Evolutionary conservation across 495 filamentous ascomycete genomes (phyloP), one percentile per base, ranked within the genome.

Genomic region (Aspergillus saccharolyticus): DNA sequence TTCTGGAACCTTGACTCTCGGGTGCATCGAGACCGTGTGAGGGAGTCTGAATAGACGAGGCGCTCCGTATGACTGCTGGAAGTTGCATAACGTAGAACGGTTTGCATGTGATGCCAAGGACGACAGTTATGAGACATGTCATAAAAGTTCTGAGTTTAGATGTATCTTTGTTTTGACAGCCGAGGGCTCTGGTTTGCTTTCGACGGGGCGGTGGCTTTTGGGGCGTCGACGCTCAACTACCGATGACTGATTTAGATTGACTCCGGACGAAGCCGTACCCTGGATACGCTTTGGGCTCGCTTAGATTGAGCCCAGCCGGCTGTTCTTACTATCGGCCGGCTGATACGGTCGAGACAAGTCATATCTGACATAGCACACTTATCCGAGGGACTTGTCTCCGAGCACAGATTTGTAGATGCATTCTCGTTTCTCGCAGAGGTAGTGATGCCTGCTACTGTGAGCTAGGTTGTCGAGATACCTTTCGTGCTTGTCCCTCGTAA

Each of bases 1-100:
- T 53, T 53, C 21, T 53, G 42, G 30, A 53, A 53, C 18, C 51
- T 53, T 5, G 30, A 42, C 18, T 22, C 33, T n/a, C 33, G 20
- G 16, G 18, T 53, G 28, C 50, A 53, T 42, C 10, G 19, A 15
- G 30, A 53, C 30, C 50, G 50, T 20, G 50, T 42, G 22, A n/a
- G 22, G 22, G 21, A 49, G 17, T 50, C 22, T 15, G 10, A n/a
- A 24, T 28, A 28, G 21, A 50, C 5, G 25, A 28, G n/a, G 5
- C 12, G 47, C 47, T 1, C 14, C 47, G 20, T 16, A 28, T 50
- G 15, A 50, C 18, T 30, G 9, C 17, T 46, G 7, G 44, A 39
- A 39, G 33, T 39, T 39, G 33, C 33, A 12, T 39, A 15, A 2
- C 33, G 33, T 8, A 15, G 33, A 39, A 15, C 33, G 10, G 33